phyloP scores from a whole-genome alignment of 208 protist genomes.

The Trypanosoma theileri region DNA sequence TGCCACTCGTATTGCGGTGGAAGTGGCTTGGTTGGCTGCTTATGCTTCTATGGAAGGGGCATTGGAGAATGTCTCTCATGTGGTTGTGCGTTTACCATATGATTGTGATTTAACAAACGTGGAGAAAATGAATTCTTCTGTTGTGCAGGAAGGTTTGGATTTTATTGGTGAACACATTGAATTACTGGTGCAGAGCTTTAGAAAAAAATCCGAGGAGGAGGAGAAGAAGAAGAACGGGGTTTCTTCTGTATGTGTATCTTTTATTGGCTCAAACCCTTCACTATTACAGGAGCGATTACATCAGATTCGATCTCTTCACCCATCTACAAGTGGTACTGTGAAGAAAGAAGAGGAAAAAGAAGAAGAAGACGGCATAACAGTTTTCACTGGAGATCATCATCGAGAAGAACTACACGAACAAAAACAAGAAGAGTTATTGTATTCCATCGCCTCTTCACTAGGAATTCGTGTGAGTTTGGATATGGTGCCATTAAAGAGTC shows the following conservation, averaged over 20 bases:
- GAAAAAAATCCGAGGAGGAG: slow-evolving; percentile 1
- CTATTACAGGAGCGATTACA: slow-evolving; percentile 22
- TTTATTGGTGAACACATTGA: slow-evolving; percentile 67
- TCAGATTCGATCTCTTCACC: background rate
- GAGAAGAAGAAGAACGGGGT: background rate
- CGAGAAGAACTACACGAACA: background rate
- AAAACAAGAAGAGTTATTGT: slow-evolving; percentile 8
- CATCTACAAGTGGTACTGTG: background rate
- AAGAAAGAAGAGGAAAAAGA: background rate
- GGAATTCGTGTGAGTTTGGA: slow-evolving; percentile 25
- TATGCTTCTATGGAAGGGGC: slow-evolving; percentile 51
- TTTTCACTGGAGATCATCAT: slow-evolving; percentile 48
- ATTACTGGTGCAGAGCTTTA: slow-evolving; percentile 30
- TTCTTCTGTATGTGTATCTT: slow-evolving; percentile 18
- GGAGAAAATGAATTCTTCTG: slow-evolving; percentile 8
- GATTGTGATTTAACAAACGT: background rate
- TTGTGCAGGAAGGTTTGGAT: slow-evolving; percentile 41
- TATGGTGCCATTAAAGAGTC: slow-evolving; percentile 46
- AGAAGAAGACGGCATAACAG: slow-evolving; percentile 19
- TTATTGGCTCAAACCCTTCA: slow-evolving; percentile 26
- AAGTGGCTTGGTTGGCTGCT: slow-evolving; percentile 63
- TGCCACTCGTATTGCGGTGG: slow-evolving; percentile 37
- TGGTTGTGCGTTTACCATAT: slow-evolving; percentile 73
- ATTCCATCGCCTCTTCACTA: slow-evolving; percentile 14
- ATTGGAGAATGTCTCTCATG: slow-evolving; percentile 27